Percentiles rank a stretch among this genome's conserved stretches.
Evolutionary conservation across 306 rosid species (phyloP).

Genomic region (Fragaria vesca): DNA sequence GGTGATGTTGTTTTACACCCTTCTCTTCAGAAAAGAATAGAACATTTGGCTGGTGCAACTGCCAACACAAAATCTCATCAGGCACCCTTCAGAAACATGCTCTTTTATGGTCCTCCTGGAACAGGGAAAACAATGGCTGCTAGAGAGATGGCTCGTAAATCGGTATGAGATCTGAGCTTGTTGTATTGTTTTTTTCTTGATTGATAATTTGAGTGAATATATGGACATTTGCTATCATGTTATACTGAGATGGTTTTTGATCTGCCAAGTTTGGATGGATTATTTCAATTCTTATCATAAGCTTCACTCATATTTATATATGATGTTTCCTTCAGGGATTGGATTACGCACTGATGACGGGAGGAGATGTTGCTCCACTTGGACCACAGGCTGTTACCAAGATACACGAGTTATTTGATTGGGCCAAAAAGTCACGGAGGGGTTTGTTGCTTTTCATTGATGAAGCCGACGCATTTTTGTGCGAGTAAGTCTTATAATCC

Average conservation of each 20-base stretch:
- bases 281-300: not conserved
- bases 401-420: constrained; percentile 94
- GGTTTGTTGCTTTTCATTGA: constrained; percentile 96
- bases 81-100: constrained; percentile 96
- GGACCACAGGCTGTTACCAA: constrained; percentile 98
- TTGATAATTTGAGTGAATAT: not conserved
- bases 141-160: constrained; percentile 88
- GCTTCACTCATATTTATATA: constrained; percentile 10
- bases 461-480: constrained; percentile 98
- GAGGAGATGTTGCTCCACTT: constrained; percentile 98
- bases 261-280: not conserved
- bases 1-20: constrained; percentile 95
- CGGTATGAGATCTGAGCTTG: constrained; percentile 51
- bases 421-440: constrained; percentile 81
- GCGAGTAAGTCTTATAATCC: constrained; percentile 68
- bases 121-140: constrained; percentile 99
- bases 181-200: not conserved
- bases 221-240: not conserved
- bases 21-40: constrained; percentile 74
- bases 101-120: constrained; percentile 99
- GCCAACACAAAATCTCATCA: constrained; percentile 95
- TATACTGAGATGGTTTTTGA: not conserved
- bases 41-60: constrained; percentile 86
- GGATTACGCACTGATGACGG: constrained; percentile 98
- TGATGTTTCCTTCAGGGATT: constrained; percentile 51